phyloP scores from a whole-genome alignment of 495 filamentous ascomycete genomes.

The Aspergillus avenaceus region DNA sequence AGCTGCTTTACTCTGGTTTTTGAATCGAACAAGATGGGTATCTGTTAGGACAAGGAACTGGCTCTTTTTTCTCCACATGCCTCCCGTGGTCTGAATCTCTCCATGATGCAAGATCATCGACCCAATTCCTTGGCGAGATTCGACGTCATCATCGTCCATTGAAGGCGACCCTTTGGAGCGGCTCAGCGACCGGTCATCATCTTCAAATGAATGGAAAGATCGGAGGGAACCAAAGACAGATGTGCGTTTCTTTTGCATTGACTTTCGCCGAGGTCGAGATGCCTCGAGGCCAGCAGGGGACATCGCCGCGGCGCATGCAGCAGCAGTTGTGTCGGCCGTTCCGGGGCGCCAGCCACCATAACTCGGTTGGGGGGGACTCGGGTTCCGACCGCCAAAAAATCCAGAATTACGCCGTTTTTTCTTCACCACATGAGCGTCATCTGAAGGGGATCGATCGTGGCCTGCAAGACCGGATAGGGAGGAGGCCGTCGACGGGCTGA shows the following conservation, averaged over 20 bases:
- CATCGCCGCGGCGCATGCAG: constrained; percentile 16
- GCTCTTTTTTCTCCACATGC: constrained; percentile 78
- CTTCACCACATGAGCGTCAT: constrained; percentile 29
- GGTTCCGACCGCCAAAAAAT: constrained; percentile 35
- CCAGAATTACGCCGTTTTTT: constrained; percentile 45
- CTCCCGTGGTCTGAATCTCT: constrained; percentile 73
- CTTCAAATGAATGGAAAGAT: constrained; percentile 47
- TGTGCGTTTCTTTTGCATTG: constrained; percentile 45
- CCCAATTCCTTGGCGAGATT: constrained; percentile 33
- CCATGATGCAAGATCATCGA: constrained; percentile 62
- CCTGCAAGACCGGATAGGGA: constrained; percentile 16
- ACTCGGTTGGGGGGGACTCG: constrained; percentile 18
- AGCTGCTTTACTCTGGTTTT: constrained; percentile 65
- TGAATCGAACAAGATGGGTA: constrained; percentile 76
- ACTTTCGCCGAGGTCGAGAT: constrained; percentile 36
- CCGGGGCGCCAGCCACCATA: constrained; percentile 29
- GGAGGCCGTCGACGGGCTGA: constrained; percentile 29
- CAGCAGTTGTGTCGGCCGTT: constrained; percentile 25
- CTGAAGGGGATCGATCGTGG: constrained; percentile 37
- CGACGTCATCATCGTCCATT: constrained; percentile 27
- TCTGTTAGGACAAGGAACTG: constrained; percentile 92
- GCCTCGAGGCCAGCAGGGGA: constrained; percentile 24
- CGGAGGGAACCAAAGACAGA: constrained; percentile 57
- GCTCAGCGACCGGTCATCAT: constrained; percentile 39
- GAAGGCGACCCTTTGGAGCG: constrained; percentile 32